Evolutionary conservation across 1,139 yeast species (phyloP).

Genomic region (Hanseniaspora gamundiae): DNA sequence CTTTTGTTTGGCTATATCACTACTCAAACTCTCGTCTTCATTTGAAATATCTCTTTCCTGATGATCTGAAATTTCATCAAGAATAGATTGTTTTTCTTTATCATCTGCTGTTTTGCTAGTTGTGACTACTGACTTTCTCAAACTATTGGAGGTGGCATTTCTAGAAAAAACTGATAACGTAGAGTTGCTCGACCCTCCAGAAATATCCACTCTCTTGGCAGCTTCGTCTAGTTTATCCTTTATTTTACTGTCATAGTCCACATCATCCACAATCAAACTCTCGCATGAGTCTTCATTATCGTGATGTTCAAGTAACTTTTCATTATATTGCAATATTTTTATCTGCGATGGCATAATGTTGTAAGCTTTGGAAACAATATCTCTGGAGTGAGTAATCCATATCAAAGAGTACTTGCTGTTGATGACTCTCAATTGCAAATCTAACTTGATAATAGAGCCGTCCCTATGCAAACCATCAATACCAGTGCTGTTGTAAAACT

Average conservation of each 20-base stretch:
- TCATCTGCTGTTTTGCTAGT: constrained; percentile 5
- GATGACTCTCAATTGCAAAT: constrained; percentile 69
- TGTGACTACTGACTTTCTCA: constrained; percentile 4
- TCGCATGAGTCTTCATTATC: constrained; percentile 7
- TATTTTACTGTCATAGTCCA: background rate
- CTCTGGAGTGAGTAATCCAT: constrained; percentile 82
- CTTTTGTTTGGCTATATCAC: constrained; percentile 16
- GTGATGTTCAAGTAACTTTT: constrained; percentile 9
- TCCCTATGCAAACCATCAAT: constrained; percentile 57
- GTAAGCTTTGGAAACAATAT: constrained; percentile 22
- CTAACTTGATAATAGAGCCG: constrained; percentile 53
- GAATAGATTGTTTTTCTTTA: background rate
- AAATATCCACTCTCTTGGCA: constrained; percentile 5
- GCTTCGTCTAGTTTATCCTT: constrained; percentile 4
- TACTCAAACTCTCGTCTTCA: background rate
- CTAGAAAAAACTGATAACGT: background rate
- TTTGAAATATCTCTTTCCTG: background rate
- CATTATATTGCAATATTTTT: constrained; percentile 26
- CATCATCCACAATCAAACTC: constrained; percentile 3
- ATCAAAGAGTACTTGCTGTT: constrained; percentile 47
- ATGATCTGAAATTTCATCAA: background rate
- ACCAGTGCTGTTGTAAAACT: constrained; percentile 53
- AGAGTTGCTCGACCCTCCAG: background rate
- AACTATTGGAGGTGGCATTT: background rate
- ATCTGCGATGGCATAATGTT: constrained; percentile 27